Percentiles rank a stretch among this genome's conserved stretches.
Evolutionary conservation across 164 flowering plant genomes (phyloP).

Genomic region (Piper longum): DNA sequence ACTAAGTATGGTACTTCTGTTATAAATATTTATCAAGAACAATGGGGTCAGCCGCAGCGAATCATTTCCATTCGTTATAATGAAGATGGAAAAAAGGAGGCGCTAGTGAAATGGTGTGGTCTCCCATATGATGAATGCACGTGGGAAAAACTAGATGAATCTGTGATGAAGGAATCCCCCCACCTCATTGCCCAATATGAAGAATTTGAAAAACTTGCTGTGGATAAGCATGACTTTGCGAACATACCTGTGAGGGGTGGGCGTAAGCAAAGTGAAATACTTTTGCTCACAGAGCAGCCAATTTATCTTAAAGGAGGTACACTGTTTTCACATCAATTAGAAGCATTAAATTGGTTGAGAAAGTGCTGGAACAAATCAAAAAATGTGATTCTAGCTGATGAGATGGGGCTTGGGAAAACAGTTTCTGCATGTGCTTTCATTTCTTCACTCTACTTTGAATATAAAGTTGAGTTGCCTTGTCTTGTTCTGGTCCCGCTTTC

Average conservation of each 20-base stretch:
- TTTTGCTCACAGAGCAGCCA: conserved; percentile 75
- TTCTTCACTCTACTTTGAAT: conserved; percentile 74
- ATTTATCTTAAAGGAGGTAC: conserved; percentile 77
- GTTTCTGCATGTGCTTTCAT: conserved; percentile 92
- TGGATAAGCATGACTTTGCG: conserved; percentile 40
- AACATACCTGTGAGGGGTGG: conserved; percentile 15
- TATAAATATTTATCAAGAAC: conserved; percentile 71
- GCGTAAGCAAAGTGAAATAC: conserved; percentile 35
- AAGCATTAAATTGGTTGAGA: conserved; percentile 96
- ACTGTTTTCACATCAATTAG: conserved; percentile 92
- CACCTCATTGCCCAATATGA: conserved; percentile 47
- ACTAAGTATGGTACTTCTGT: conserved; percentile 70
- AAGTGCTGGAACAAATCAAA: conserved; percentile 83
- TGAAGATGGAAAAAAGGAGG: conserved; percentile 45
- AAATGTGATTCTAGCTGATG: conserved; percentile 98
- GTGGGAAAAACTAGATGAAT: conserved; percentile 83
- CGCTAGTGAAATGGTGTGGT: conserved; percentile 76
- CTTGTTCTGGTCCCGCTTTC: conserved; percentile 95
- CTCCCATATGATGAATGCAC: conserved; percentile 97
- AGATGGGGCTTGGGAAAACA: conserved; percentile 99
- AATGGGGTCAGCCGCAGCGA: conserved; percentile 86
- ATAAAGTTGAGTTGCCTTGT: conserved; percentile 66
- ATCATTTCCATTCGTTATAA: conserved; percentile 48
- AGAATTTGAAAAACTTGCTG: conserved; percentile 42
- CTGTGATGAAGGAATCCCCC: conserved; percentile 32